Base-by-base conservation (phyloP, 495 filamentous ascomycete species). In the Daldinia grandis region DNA sequence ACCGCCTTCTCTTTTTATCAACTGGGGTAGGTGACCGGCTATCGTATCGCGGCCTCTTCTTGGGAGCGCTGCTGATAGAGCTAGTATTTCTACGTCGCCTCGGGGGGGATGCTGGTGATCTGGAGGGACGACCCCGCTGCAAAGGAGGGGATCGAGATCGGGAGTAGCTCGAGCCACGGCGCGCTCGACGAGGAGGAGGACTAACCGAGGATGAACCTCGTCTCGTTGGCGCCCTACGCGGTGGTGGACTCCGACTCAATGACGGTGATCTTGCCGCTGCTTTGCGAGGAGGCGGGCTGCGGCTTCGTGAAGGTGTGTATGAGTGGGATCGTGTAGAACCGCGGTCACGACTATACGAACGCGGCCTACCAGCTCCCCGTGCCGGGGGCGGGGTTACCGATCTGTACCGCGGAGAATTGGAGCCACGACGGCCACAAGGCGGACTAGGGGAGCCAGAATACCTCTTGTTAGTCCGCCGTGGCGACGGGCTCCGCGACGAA, bases 151-250 rank as follows among this genome's bases (percentile, higher is more conserved):
- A 69, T 12, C 62, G 75, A 19, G 74, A 69, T 2, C 60, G 75
- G 4, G 76, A 77, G 42, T 73, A 70, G 53, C 69, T 75, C 3
- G 74, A 62, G 62, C 59, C 69, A 37, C 68, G 68, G 50, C 70
- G 68, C 27, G 57, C 35, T 19, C 59, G 59, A n/a, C 70, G 47
- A 55, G 66, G 69, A 51, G 64, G 69, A 15, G 78, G 79, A 60
- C 75, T 80, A 42, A 49, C 64, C 27, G 78, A 79, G 44, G 73
- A 65, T 5, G 79, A 77, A 40, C 74, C 76, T 15, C 67, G 63
- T 31, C 65, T 66, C 17, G 70, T 57, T 4, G 57, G 72, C 31
- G 66, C 72, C 3, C 71, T 75, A 21, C 76, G 70, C 3, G 76
- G 76, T 3, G 76, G 62, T 9, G 79, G 78, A 28, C 66, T 66